These are phyloP conservation scores for Candolleomyces aberdarensis DNA, from an alignment of 768 basidiomycete genomes.

Conservation along the genomic window DNA sequence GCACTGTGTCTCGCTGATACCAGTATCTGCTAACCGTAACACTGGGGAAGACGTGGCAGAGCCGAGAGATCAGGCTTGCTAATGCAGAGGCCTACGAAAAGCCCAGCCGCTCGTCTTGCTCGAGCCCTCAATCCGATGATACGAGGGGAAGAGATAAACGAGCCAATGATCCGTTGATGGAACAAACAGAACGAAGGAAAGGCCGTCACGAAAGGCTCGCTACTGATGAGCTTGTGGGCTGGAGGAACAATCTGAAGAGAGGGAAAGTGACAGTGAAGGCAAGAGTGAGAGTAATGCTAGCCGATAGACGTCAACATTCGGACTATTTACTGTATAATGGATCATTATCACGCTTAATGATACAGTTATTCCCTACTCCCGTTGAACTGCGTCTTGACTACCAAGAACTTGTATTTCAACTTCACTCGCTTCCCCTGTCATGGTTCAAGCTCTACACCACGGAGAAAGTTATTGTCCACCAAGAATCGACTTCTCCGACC, in stretches of 20 bases:
- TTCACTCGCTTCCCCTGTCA: constrained; percentile 69
- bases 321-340: neutral
- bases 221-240: constrained; percentile 34
- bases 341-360: neutral
- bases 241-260: constrained; percentile 28
- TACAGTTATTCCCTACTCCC: neutral
- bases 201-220: no score
- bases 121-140: no score
- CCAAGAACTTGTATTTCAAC: constrained; percentile 61
- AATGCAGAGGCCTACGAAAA: no score
- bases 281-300: neutral
- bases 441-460: constrained; percentile 75
- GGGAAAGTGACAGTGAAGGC: constrained; percentile 2
- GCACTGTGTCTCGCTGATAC: no score
- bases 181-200: no score
- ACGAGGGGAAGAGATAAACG: no score
- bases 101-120: no score
- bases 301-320: neutral
- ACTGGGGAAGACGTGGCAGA: no score
- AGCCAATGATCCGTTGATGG: no score
- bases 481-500: constrained; percentile 50
- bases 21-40: no score
- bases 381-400: constrained; percentile 1
- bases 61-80: no score
- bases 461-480: constrained; percentile 85